Evolutionary conservation across 805 yeast genomes (phyloP).

Genomic region (Metschnikowia drakensbergensis): DNA sequence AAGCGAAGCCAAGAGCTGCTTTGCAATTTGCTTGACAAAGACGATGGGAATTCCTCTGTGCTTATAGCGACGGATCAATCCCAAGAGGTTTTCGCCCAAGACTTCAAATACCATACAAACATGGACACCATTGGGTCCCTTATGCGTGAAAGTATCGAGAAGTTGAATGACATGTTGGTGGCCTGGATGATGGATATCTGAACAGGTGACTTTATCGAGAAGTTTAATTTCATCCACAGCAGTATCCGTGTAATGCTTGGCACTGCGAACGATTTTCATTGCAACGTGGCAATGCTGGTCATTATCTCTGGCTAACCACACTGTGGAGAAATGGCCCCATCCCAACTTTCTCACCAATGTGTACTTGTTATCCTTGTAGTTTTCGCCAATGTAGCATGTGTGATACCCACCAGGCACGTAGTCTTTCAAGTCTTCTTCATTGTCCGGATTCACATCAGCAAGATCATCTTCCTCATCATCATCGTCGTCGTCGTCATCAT

Average conservation of each 20-base stretch:
- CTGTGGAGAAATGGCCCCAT: slow-evolving; percentile 71
- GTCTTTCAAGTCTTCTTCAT: slow-evolving; percentile 51
- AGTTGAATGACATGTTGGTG: slow-evolving; percentile 49
- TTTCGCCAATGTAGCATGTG: slow-evolving; percentile 55
- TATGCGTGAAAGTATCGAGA: slow-evolving; percentile 51
- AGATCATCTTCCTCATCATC: slow-evolving; percentile 23
- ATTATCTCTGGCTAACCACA: slow-evolving; percentile 59
- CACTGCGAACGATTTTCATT: slow-evolving; percentile 56
- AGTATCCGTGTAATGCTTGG: slow-evolving; percentile 53
- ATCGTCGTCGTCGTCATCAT: slow-evolving; percentile 18
- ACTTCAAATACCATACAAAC: slow-evolving; percentile 67
- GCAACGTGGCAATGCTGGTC: slow-evolving; percentile 60
- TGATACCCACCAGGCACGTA: slow-evolving; percentile 63
- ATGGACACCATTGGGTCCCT: slow-evolving; percentile 62
- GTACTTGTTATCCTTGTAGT: slow-evolving; percentile 39
- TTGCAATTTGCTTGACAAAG: slow-evolving; percentile 52
- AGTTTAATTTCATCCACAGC: slow-evolving; percentile 66
- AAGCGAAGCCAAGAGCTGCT: slow-evolving; percentile 54
- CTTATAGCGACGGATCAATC: slow-evolving; percentile 46
- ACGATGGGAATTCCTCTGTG: slow-evolving; percentile 44
- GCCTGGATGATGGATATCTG: slow-evolving; percentile 41
- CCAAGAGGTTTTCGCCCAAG: slow-evolving; percentile 56
- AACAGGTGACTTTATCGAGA: slow-evolving; percentile 59
- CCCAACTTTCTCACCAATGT: slow-evolving; percentile 55
- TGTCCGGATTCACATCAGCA: slow-evolving; percentile 19